These are phyloP conservation scores for Neonothopanus nambi DNA, from an alignment of 1,284 basidiomycete species.

Conservation along the genomic window DNA sequence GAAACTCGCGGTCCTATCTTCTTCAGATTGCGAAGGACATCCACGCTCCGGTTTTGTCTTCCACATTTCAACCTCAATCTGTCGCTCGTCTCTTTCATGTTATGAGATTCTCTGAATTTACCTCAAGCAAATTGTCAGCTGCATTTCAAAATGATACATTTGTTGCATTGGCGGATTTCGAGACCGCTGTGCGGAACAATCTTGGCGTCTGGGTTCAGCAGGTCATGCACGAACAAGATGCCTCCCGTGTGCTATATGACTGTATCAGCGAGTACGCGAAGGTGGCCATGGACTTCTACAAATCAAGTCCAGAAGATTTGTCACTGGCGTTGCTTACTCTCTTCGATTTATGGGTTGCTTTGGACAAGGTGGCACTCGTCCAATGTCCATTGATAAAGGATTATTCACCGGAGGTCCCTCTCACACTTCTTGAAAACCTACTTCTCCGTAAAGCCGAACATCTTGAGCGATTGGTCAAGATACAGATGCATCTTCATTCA, in stretches of 20 bases:
- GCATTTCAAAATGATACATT: slow-evolving; percentile 15
- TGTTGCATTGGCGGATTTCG: slow-evolving; percentile 36
- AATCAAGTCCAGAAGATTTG: slow-evolving; percentile 37
- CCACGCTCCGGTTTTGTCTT: neutral
- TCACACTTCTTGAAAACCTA: slow-evolving; percentile 35
- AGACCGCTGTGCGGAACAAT: slow-evolving; percentile 26
- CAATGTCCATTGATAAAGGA: slow-evolving; percentile 36
- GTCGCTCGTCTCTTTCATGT: neutral
- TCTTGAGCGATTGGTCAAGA: slow-evolving; percentile 27
- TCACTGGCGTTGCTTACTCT: slow-evolving; percentile 38
- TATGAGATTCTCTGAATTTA: slow-evolving; percentile 9
- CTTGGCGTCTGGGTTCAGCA: slow-evolving; percentile 32
- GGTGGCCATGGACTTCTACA: neutral
- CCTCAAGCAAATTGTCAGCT: neutral
- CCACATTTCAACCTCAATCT: slow-evolving; percentile 16
- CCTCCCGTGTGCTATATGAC: neutral
- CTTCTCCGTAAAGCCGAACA: slow-evolving; percentile 33
- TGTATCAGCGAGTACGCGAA: neutral
- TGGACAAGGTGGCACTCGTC: slow-evolving; percentile 38
- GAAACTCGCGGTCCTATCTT: slow-evolving; percentile 24
- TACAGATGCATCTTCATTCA: slow-evolving; percentile 31
- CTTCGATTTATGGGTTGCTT: slow-evolving; percentile 15
- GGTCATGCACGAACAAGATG: neutral
- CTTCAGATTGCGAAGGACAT: slow-evolving; percentile 12
- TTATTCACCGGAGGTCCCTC: slow-evolving; percentile 47